Evolutionary conservation across 2,329 filamentous ascomycete species (phyloP).

Genomic region (Epichloe typhina): DNA sequence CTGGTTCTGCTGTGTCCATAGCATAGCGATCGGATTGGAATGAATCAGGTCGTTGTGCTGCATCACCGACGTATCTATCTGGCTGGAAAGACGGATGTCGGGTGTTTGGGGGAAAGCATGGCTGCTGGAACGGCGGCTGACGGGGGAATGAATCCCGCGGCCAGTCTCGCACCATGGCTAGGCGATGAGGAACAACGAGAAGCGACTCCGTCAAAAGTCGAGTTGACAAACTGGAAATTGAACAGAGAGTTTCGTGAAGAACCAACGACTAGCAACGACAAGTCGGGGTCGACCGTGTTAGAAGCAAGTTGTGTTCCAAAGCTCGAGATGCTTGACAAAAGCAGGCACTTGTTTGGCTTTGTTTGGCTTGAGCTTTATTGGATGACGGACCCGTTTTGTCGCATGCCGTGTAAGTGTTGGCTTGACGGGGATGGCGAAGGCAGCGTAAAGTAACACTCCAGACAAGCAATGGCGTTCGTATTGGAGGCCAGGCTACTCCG

Average conservation of each 20-base stretch:
- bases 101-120: conserved; percentile 11
- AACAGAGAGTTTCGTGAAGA: background rate
- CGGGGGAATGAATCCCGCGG: conserved; percentile 27
- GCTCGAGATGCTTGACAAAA: background rate
- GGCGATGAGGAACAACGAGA: background rate
- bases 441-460: background rate
- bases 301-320: background rate
- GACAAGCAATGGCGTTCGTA: background rate
- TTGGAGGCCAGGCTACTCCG: background rate
- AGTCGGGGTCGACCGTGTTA: background rate
- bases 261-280: background rate
- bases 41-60: conserved; percentile 16
- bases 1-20: conserved; percentile 17
- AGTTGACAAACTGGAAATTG: background rate
- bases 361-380: background rate
- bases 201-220: background rate
- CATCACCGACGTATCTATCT: conserved; percentile 18
- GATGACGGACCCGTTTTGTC: conserved; percentile 6
- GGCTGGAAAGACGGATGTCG: conserved; percentile 18
- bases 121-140: conserved; percentile 16
- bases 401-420: conserved; percentile 11
- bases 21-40: conserved; percentile 19
- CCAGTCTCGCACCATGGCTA: conserved; percentile 28
- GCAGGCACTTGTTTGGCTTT: background rate
- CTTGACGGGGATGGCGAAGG: background rate